Base-by-base conservation (phyloP, 164 flowering plant species). In the Sextonia rubra region DNA sequence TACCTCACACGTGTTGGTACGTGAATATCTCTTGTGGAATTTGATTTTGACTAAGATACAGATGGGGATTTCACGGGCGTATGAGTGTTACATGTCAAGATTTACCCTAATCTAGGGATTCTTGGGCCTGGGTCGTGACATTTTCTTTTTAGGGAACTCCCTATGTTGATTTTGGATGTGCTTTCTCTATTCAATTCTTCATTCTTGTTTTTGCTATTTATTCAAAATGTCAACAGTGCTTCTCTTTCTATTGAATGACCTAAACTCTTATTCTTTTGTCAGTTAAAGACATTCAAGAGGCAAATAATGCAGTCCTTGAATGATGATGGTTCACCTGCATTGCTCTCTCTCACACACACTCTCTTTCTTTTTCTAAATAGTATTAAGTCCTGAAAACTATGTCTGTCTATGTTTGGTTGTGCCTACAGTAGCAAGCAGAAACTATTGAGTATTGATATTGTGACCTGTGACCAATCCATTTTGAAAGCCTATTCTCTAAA, bases 221-320 rank as follows among this genome's bases (percentile, higher is more conserved):
- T 26, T 9, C 4, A 8, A 58, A 6, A 2, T 62, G 23, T 24
- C 30, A 26, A 26, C 66, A 24, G 66, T 14, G 17, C 17, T 32
- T 23, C 18, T 48, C 3, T 30, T 8, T 69, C 30, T 69, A 3
- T 17, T 4, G 9, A 26, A 56, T 56, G 29, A 29, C 17, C 25
- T 32, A 15, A 58, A 56, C 22, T 30, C 65, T 3, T 27, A 48
- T 20, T n/a, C n/a, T 74, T 71, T 73, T 82, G 75, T 63, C 91
- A 95, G 99, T 76, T 93, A 86, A 98, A 95, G 83, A 85, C 92
- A 66, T 95, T 95, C 82, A 95, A 91, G 82, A 85, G 89, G 75
- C 99, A 95, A 69, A 82, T 95, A 77, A 88, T 95, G 93, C 97
- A 82, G 77, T 95, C 99, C 18, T 81, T 95, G 11, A 91, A 72